Evolutionary conservation across 768 basidiomycete genomes (phyloP), one percentile per base, ranked within the genome.

Genomic region (Pisolithus albus): DNA sequence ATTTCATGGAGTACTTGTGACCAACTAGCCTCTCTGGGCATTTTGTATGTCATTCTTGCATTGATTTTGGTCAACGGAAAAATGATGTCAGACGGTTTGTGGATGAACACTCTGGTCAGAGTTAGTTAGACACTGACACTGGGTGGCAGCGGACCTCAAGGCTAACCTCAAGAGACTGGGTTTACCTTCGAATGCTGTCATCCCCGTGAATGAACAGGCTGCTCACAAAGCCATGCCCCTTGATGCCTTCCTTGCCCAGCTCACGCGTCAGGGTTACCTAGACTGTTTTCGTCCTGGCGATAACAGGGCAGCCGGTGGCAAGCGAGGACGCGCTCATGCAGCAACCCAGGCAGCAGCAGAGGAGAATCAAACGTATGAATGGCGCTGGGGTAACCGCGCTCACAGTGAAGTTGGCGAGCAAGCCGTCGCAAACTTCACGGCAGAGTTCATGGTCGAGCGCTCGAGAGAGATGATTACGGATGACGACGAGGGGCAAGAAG

Each of bases 331-430:
- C 3, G 63, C 72, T 8, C 62, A 73, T 32, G 67, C 70, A n/a
- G 72, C 74, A 18, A 62, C 70, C 5, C 69, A 71, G 69, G 75
- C 50, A 52, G 59, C 54, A 9, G 64, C 64, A 21, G 71, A 70
- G 23, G 55, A 58, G 16, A 34, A 34, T 15, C 63, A 65, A 23
- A 52, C 70, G 15, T 79, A 74, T 54, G 88, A 92, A 61, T 92
- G 89, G 91, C 78, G 82, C 16, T 97, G 93, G 93, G 93, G 92
- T 3, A 71, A 77, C 24, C 77, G 89, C 26, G 83, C 92, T 2
- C 78, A 85, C 37, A 80, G 80, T 30, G 94, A 97, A 67, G 80
- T 96, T 4, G 86, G 89, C 1, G 94, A 97, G 67, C 69, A 75
- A 52, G 83, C 75, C 11, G 72, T 93, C 8, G 88, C 83, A 1